Percentiles rank a stretch among this genome's conserved stretches.
Evolutionary conservation across 2,329 filamentous ascomycete species (phyloP).

Genomic region (Fusarium irregulare): DNA sequence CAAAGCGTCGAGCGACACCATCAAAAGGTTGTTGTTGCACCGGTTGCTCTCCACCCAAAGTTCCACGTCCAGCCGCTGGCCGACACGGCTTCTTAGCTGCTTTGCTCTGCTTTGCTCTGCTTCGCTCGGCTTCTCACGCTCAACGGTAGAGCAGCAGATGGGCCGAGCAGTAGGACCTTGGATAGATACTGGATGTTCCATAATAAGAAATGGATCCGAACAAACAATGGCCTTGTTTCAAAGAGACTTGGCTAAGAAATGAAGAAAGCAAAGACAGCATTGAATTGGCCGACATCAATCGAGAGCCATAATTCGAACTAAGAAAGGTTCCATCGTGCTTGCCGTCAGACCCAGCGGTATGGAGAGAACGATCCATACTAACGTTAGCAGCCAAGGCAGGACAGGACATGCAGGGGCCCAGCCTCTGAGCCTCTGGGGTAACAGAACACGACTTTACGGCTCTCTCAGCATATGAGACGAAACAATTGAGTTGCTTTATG

Average conservation of each 20-base stretch:
- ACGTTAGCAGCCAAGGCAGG: background rate
- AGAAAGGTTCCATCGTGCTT: background rate
- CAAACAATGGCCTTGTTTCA: background rate
- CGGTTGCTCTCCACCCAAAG: background rate
- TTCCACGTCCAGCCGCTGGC: slow-evolving; percentile 16
- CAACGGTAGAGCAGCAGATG: background rate
- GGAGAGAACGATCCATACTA: background rate
- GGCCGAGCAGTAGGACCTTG: background rate
- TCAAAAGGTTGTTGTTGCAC: slow-evolving; percentile 11
- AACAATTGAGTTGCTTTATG: background rate
- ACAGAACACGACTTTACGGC: background rate
- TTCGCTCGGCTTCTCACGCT: background rate
- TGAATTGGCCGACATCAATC: background rate
- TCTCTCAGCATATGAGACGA: background rate
- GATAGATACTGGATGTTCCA: background rate
- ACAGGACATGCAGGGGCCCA: background rate
- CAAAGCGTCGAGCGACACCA: slow-evolving; percentile 42
- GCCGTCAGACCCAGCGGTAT: background rate
- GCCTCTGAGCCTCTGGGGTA: background rate
- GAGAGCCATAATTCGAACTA: background rate
- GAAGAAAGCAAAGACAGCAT: background rate
- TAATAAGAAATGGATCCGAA: background rate
- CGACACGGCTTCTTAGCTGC: slow-evolving; percentile 26
- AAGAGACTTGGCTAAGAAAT: background rate
- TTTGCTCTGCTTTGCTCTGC: slow-evolving; percentile 1